Evolutionary conservation across 2,329 filamentous ascomycete genomes (phyloP).

Genomic region (Aureobasidium sp.): DNA sequence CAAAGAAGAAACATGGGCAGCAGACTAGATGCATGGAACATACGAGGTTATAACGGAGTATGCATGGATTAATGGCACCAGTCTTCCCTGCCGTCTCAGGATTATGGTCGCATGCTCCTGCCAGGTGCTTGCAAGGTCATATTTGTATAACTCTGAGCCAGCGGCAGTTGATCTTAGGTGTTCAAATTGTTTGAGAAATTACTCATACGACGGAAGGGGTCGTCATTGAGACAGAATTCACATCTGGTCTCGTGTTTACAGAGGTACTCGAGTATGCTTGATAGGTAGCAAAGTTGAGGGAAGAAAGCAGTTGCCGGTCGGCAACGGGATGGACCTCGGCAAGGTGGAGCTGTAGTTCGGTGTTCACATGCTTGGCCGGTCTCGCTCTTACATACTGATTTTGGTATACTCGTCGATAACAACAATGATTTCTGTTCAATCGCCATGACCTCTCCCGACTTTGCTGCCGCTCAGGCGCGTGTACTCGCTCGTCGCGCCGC

Average conservation of each 20-base stretch:
- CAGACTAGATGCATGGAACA: background rate
- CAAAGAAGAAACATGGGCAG: background rate
- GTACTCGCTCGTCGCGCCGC: constrained; percentile 71
- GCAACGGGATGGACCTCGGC: background rate
- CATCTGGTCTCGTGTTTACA: background rate
- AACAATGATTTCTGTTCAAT: background rate
- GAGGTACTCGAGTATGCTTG: no score
- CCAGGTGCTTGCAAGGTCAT: background rate
- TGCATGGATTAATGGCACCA: background rate
- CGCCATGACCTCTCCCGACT: constrained; percentile 56
- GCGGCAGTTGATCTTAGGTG: no score
- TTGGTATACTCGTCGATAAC: background rate
- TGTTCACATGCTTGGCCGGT: background rate
- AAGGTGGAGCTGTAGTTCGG: background rate
- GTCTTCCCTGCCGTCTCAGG: rapidly evolving
- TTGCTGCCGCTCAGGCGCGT: constrained; percentile 82
- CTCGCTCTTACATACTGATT: background rate
- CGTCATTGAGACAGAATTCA: background rate
- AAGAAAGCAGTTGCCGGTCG: background rate
- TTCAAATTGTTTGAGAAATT: no score
- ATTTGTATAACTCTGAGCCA: background rate
- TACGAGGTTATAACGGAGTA: no score
- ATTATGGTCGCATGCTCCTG: background rate
- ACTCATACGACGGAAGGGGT: background rate
- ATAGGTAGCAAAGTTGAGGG: background rate